Evolutionary conservation across 1,139 yeast genomes (phyloP).

Genomic region (Blastobotrys raffinosifermentans): DNA sequence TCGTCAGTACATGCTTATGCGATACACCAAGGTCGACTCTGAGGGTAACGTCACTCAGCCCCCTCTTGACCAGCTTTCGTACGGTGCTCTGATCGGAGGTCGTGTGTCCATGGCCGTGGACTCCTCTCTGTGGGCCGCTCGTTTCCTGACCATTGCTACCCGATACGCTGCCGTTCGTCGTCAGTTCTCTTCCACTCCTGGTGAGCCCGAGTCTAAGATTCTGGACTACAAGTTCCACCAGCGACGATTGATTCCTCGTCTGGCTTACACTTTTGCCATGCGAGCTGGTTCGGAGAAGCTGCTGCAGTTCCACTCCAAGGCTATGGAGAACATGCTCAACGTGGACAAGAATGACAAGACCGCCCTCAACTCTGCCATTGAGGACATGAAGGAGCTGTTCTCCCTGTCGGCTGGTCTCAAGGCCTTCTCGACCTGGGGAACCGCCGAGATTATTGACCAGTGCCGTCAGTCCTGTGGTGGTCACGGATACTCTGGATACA

Average conservation of each 20-base stretch:
- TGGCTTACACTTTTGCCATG: constrained; percentile 75
- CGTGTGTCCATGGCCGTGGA: constrained; percentile 87
- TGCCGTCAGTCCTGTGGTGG: constrained; percentile 97
- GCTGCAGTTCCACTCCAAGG: constrained; percentile 45
- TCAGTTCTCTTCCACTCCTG: constrained; percentile 58
- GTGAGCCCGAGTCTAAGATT: constrained; percentile 38
- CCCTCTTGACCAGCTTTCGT: constrained; percentile 80
- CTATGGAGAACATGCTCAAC: constrained; percentile 46
- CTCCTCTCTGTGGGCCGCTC: constrained; percentile 72
- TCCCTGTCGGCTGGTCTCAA: constrained; percentile 84
- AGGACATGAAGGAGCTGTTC: constrained; percentile 68
- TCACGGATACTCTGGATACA: constrained; percentile 86
- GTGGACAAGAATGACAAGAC: constrained; percentile 32
- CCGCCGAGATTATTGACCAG: constrained; percentile 75
- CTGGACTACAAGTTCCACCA: constrained; percentile 85
- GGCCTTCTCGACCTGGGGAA: constrained; percentile 85
- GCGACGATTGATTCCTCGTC: constrained; percentile 72
- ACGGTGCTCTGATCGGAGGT: constrained; percentile 81
- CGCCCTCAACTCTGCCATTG: constrained; percentile 40
- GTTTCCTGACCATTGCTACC: constrained; percentile 76
- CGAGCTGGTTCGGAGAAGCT: constrained; percentile 68
- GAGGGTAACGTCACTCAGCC: constrained; percentile 62
- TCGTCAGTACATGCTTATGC: constrained; percentile 74
- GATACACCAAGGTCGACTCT: constrained; percentile 65
- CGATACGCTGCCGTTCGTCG: constrained; percentile 87